phyloP scores from a whole-genome alignment of 805 yeast genomes.

The Ogataea ramenticola region DNA sequence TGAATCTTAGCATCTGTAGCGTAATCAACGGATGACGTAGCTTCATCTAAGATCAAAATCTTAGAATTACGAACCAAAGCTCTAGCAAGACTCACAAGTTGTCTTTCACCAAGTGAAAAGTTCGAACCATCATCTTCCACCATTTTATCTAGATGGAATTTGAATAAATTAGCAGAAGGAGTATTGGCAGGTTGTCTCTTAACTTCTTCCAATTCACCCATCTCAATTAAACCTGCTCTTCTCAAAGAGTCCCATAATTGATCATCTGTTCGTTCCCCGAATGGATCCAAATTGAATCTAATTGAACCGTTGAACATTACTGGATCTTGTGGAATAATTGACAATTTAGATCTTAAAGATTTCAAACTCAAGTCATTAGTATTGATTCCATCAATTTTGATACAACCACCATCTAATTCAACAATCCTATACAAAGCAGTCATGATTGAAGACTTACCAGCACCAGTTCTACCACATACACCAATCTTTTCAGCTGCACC shows the following conservation, averaged over 20 bases:
- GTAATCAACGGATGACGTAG: slow-evolving; percentile 70
- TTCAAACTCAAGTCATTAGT: slow-evolving; percentile 38
- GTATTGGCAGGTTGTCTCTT: slow-evolving; percentile 24
- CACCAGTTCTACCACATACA: slow-evolving; percentile 86
- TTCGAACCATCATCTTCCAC: slow-evolving; percentile 68
- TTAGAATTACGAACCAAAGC: slow-evolving; percentile 59
- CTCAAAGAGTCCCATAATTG: slow-evolving; percentile 53
- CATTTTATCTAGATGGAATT: slow-evolving; percentile 51
- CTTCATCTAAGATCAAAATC: slow-evolving; percentile 65
- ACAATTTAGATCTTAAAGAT: slow-evolving; percentile 42
- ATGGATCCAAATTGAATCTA: slow-evolving; percentile 51
- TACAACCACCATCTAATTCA: slow-evolving; percentile 39
- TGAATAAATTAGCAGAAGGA: slow-evolving; percentile 31
- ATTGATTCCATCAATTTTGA: slow-evolving; percentile 45
- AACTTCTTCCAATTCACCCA: slow-evolving; percentile 24
- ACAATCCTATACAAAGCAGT: slow-evolving; percentile 49
- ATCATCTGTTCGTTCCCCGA: slow-evolving; percentile 35
- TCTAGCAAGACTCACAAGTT: slow-evolving; percentile 60
- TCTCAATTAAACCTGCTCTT: slow-evolving; percentile 48
- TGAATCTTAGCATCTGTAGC: slow-evolving; percentile 66
- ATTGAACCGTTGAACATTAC: slow-evolving; percentile 48
- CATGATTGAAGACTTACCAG: slow-evolving; percentile 68
- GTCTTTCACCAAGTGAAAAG: slow-evolving; percentile 68
- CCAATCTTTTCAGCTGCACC: slow-evolving; percentile 64
- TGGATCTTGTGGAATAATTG: slow-evolving; percentile 61